Percentiles rank a stretch among this genome's conserved stretches.
phyloP scores from a whole-genome alignment of 1,284 basidiomycete genomes.

The Ceratobasidium sp. region DNA sequence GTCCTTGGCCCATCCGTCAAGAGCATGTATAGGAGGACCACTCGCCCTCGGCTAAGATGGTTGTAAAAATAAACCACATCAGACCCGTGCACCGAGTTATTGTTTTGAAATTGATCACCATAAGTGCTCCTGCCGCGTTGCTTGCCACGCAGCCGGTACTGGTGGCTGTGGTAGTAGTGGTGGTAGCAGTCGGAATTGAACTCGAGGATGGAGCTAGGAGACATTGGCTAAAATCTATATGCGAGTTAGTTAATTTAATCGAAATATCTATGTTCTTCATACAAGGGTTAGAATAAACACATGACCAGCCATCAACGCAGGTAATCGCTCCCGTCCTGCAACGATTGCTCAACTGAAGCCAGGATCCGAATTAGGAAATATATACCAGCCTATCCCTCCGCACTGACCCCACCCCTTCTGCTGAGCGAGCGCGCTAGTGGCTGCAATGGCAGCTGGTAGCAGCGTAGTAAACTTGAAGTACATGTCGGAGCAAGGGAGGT shows the following conservation, averaged over 20 bases:
- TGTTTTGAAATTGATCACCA: too few species aligned
- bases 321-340: constrained; percentile 1
- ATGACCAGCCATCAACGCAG: not conserved
- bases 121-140: not conserved
- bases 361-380: not conserved
- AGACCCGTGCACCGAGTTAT: too few species aligned
- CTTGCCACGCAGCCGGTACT: not conserved
- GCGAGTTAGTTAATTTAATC: not conserved
- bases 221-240: constrained; percentile 5
- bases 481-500: too few species aligned
- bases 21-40: constrained; percentile 19
- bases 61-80: too few species aligned
- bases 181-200: not conserved
- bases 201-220: too few species aligned
- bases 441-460: not conserved
- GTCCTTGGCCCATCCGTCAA: constrained; percentile 27
- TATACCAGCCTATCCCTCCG: constrained; percentile 2
- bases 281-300: not conserved
- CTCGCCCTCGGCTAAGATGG: constrained; percentile 14
- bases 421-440: not conserved
- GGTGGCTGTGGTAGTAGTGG: not conserved
- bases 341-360: not conserved
- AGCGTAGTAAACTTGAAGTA: too few species aligned
- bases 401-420: not conserved
- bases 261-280: not conserved